These are phyloP conservation scores for Auxenochlorella pyrenoidosa DNA, from an alignment of 139 green algal species.

Conservation along the genomic window DNA sequence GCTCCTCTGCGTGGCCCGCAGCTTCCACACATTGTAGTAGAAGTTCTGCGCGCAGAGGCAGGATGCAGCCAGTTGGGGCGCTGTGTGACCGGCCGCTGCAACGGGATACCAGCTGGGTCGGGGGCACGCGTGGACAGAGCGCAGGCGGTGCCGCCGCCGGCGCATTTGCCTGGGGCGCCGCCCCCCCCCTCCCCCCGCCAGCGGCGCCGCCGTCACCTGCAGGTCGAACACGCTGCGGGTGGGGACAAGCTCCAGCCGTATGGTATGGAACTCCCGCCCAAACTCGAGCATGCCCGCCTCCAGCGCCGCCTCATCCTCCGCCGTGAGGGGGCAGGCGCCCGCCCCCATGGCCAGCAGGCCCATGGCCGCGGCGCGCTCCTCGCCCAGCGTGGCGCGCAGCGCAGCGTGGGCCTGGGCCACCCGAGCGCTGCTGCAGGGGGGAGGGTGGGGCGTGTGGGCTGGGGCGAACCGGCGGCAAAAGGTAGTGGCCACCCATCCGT, in stretches of 20 bases:
- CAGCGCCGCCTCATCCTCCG: conserved; percentile 29
- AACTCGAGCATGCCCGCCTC: conserved; percentile 39
- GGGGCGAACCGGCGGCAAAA: too few species aligned
- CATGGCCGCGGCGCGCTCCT: not conserved
- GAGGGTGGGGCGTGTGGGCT: not conserved
- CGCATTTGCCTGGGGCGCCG: not conserved
- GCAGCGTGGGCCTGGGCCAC: not conserved
- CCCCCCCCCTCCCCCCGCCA: not conserved
- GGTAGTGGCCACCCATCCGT: too few species aligned
- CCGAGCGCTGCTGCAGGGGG: not conserved
- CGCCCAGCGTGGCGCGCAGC: conserved; percentile 6
- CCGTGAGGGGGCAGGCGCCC: not conserved
- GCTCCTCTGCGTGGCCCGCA: conserved; percentile 6
- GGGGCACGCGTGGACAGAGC: not conserved
- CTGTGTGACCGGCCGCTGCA: too few species aligned
- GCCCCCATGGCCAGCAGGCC: conserved; percentile 42
- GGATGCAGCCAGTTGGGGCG: too few species aligned
- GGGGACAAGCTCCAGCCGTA: conserved; percentile 31
- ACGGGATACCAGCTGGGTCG: too few species aligned
- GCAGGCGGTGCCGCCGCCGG: not conserved
- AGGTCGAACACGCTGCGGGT: conserved; percentile 18
- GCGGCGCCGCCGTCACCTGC: too few species aligned
- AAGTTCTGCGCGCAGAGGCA: conserved; percentile 5
- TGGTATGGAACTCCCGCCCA: conserved; percentile 41
- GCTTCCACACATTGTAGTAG: conserved; percentile 53